Conservation (phyloP, 1,139 yeast species). For the Yamadazyma triangularis region DNA sequence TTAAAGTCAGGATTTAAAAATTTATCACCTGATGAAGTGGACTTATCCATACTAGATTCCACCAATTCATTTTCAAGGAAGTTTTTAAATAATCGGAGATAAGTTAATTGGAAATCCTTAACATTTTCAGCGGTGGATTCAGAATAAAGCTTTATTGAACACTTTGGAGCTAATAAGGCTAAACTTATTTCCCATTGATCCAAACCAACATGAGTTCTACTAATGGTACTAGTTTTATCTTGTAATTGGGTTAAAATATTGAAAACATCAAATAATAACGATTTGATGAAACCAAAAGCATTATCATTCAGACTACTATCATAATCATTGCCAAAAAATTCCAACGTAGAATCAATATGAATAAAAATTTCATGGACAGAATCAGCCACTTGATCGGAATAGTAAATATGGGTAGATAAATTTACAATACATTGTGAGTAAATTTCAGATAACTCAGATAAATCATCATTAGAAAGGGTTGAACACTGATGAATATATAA, state of each 20-base stretch:
- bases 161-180: constrained; percentile 28
- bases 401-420: constrained; percentile 68
- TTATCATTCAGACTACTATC: constrained; percentile 7
- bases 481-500: constrained; percentile 26
- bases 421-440: constrained; percentile 53
- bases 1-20: constrained; percentile 33
- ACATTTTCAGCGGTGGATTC: constrained; percentile 21
- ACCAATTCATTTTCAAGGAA: constrained; percentile 32
- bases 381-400: constrained; percentile 77
- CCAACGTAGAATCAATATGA: constrained; percentile 33
- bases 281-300: constrained; percentile 22
- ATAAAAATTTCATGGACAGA: constrained; percentile 55
- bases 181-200: constrained; percentile 44
- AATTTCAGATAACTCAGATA: constrained; percentile 22
- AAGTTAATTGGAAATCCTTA: constrained; percentile 27
- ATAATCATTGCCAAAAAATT: constrained; percentile 15
- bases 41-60: constrained; percentile 3
- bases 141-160: constrained; percentile 6
- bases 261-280: constrained; percentile 29
- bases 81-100: constrained; percentile 28
- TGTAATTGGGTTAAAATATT: constrained; percentile 29
- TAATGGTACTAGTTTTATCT: constrained; percentile 25
- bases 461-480: constrained; percentile 15
- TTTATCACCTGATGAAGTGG: constrained; percentile 9
- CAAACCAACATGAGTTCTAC: constrained; percentile 37